These are phyloP conservation scores for Linnemannia zychae DNA, from an alignment of 192 early-diverging fungal genomes.

Conservation along the genomic window DNA sequence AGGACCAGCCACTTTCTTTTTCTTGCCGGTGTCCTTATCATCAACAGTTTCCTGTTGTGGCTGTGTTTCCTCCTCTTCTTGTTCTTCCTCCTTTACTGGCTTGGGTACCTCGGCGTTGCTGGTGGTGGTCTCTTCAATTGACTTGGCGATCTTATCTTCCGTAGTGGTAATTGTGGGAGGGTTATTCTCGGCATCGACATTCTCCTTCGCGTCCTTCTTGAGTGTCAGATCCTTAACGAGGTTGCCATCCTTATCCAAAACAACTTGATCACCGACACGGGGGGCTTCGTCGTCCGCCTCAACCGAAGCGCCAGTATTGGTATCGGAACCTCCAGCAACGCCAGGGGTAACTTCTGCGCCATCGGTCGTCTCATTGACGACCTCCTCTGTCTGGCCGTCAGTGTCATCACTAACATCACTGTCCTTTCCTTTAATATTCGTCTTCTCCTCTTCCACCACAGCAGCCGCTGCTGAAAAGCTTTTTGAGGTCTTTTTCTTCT, in stretches of 20 bases:
- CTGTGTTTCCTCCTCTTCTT: neutral
- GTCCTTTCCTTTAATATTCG: too few relatives aligned
- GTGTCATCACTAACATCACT: too few relatives aligned
- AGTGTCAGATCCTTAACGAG: neutral
- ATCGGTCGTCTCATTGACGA: neutral
- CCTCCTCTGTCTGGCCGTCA: too few relatives aligned
- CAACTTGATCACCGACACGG: neutral
- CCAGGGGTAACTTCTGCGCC: neutral
- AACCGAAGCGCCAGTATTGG: neutral
- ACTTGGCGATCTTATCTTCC: too few relatives aligned
- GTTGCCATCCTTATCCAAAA: neutral
- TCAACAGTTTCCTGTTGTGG: neutral
- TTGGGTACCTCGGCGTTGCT: neutral
- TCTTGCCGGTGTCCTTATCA: neutral
- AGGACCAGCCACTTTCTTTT: neutral
- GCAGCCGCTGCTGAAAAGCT: too few relatives aligned
- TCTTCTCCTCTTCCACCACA: too few relatives aligned
- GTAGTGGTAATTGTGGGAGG: too few relatives aligned
- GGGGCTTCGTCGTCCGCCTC: neutral
- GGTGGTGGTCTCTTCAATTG: neutral
- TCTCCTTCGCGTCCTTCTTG: neutral
- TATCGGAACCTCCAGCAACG: too few relatives aligned
- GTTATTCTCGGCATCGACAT: neutral
- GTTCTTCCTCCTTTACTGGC: neutral
- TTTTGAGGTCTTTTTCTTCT: too few relatives aligned